Evolutionary conservation across 2,329 filamentous ascomycete species (phyloP).

Genomic region (Penicillium sp.): DNA sequence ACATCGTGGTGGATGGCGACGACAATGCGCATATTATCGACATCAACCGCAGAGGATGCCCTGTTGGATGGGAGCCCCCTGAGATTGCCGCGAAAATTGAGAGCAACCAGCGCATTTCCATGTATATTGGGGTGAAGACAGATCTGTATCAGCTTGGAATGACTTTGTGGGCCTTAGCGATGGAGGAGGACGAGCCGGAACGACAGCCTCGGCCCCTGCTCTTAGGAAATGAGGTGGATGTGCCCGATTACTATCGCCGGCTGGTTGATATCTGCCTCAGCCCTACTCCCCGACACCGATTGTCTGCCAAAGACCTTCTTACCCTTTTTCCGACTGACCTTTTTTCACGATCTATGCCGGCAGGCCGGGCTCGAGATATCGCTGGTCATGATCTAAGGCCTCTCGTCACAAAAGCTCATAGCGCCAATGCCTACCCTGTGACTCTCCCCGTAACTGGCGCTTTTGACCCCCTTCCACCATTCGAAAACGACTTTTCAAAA

Average conservation of each 20-base stretch:
- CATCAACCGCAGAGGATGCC: conserved; percentile 95
- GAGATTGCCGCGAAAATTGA: conserved; percentile 84
- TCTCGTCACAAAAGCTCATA: conserved; percentile 9
- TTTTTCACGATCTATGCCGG: conserved; percentile 12
- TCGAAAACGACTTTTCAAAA: conserved; percentile 5
- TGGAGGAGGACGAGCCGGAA: conserved; percentile 87
- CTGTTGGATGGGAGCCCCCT: conserved; percentile 95
- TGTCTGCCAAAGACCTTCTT: conserved; percentile 72
- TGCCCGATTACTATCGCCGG: conserved; percentile 77
- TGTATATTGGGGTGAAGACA: conserved; percentile 98
- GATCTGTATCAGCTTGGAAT: conserved; percentile 96
- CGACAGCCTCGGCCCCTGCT: conserved; percentile 68
- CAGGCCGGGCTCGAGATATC: not conserved
- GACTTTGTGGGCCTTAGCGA: conserved; percentile 91
- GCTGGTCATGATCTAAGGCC: conserved; percentile 1
- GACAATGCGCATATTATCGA: conserved; percentile 96
- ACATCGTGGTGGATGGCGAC: conserved; percentile 85
- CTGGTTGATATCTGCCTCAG: conserved; percentile 77
- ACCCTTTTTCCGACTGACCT: conserved; percentile 60
- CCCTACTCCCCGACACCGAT: conserved; percentile 68
- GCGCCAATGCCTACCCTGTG: conserved; percentile 1
- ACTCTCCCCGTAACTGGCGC: not conserved
- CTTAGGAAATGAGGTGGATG: conserved; percentile 53
- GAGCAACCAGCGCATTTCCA: conserved; percentile 84
- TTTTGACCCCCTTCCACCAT: not conserved